phyloP scores from a whole-genome alignment of 1,139 yeast genomes.

The Lizanozyma gosingica region DNA sequence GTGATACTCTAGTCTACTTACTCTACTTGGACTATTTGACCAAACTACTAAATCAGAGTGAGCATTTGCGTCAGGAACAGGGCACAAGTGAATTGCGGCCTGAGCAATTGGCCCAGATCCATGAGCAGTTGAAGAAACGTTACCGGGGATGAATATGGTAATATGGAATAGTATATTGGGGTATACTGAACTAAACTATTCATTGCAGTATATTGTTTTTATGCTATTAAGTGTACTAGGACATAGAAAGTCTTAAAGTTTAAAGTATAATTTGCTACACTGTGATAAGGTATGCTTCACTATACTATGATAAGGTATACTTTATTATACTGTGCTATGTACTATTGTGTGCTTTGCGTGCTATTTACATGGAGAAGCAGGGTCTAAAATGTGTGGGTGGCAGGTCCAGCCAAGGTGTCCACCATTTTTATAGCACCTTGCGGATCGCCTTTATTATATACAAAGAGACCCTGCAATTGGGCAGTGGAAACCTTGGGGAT shows the following conservation, averaged over 20 bases:
- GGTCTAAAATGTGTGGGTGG: conserved; percentile 8
- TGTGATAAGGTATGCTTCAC: conserved; percentile 3
- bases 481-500: conserved; percentile 75
- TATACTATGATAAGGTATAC: conserved; percentile 1
- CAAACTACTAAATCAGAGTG: conserved; percentile 8
- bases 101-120: conserved; percentile 13
- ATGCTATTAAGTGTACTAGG: too few relatives aligned
- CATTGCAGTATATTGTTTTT: too few relatives aligned
- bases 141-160: conserved; percentile 23
- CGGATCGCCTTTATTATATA: conserved; percentile 83
- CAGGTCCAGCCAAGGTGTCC: conserved; percentile 26
- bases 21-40: conserved; percentile 2
- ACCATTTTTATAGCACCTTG: conserved; percentile 66
- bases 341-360: conserved; percentile 20
- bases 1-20: conserved; percentile 1
- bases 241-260: too few relatives aligned
- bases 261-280: too few relatives aligned
- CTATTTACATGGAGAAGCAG: too few relatives aligned
- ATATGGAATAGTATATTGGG: too few relatives aligned
- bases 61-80: conserved; percentile 3
- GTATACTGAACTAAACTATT: too few relatives aligned
- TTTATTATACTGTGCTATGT: conserved; percentile 2
- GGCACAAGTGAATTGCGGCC: neutral
- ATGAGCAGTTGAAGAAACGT: conserved; percentile 16
- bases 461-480: conserved; percentile 90